Base-by-base conservation (phyloP, 78 protist species). In the Anaeramoeba ignava region DNA sequence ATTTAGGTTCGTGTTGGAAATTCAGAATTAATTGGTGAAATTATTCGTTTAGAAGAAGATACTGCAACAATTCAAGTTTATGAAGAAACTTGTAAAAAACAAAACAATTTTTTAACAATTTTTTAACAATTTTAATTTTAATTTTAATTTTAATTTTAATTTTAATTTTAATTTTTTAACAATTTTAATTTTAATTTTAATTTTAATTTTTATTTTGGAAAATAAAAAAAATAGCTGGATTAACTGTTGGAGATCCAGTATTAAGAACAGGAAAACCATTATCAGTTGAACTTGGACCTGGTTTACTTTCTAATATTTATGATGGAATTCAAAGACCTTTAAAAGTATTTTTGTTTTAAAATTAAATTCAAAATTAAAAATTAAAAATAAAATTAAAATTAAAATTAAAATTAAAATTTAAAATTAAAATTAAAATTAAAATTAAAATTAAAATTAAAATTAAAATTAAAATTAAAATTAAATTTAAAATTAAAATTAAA, bases 291-390 rank as follows among this genome's bases (percentile, higher is more conserved):
- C 91, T 98, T 33, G 99, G 99, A 42, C 99, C 99, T 27, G 99
- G 99, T 78, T 33, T 92, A 34, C 84, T 98, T 92, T 90, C 91
- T 39, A 84, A 85, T 37, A 97, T 98, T 82, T 98, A 92, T 42
- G 99, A 98, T 87, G 99, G 99, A 78, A 97, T 98, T 84, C 99
- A 97, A 94, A 93, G 99, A 38, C 99, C 99, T 79, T 95, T 98
- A 39, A 88, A 94, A 89, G 92, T 85, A 73, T 3, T 82, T 2
- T 40, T 2, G 78, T 3, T 40, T 80, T 1, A 39, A 40, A 1
- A 1, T n/a, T n/a, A n/a, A n/a, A n/a, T n/a, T n/a, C n/a, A n/a
- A n/a, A n/a, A n/a, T n/a, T n/a, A n/a, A n/a, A n/a, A n/a, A n/a
- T n/a, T n/a, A n/a, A n/a, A n/a, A n/a, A n/a, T n/a, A n/a, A n/a